phyloP scores from a whole-genome alignment of 495 filamentous ascomycete genomes.

The Xylona heveae region DNA sequence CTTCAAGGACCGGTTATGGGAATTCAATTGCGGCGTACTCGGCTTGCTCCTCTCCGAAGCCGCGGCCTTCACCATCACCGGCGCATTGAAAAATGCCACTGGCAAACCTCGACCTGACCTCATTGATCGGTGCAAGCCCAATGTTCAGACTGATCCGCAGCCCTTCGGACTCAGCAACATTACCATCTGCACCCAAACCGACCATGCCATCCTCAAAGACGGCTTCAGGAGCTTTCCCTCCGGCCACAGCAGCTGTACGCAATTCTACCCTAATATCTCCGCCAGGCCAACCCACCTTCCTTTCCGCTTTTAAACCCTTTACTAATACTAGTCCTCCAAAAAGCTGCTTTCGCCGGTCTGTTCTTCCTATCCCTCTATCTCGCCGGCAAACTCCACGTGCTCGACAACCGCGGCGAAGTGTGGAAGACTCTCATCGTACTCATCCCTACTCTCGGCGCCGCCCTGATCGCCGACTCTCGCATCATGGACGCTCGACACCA shows the following conservation, averaged over 20 bases:
- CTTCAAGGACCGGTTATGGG: constrained; percentile 47
- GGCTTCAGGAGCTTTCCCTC: constrained; percentile 75
- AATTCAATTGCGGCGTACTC: constrained; percentile 61
- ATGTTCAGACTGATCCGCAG: constrained; percentile 17
- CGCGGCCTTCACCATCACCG: constrained; percentile 54
- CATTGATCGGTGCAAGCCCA: constrained; percentile 43
- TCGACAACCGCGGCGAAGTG: constrained; percentile 23
- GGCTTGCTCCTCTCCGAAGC: constrained; percentile 47
- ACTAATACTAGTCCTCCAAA: background rate
- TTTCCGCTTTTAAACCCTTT: background rate
- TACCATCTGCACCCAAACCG: constrained; percentile 45
- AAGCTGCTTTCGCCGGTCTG: constrained; percentile 51
- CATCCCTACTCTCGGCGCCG: constrained; percentile 31
- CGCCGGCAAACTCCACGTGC: constrained; percentile 33
- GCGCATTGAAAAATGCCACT: constrained; percentile 66
- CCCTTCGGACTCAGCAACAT: constrained; percentile 36
- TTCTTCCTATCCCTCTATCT: constrained; percentile 59
- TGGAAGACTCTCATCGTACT: constrained; percentile 37
- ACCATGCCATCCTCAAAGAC: constrained; percentile 48
- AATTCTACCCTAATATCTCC: background rate
- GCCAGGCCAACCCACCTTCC: background rate
- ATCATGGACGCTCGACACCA: constrained; percentile 73
- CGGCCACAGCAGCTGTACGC: constrained; percentile 36
- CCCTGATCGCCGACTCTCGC: constrained; percentile 30
- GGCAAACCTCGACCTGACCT: constrained; percentile 75